Conservation (phyloP, 768 basidiomycete genomes). For the Psilocybe subaeruginosa region DNA sequence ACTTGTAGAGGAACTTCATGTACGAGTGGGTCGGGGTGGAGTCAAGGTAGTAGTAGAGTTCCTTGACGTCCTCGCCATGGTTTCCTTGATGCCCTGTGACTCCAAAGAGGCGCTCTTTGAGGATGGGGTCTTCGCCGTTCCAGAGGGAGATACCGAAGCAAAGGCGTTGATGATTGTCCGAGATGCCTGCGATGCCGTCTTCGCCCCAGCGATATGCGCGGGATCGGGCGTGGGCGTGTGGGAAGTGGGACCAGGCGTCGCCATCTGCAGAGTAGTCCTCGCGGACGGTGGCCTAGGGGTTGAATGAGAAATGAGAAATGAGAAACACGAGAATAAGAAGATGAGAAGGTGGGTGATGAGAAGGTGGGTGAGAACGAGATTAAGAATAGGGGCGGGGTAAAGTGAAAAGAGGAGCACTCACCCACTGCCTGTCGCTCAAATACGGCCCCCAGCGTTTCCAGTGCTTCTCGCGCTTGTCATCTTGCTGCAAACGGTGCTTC, state of each 20-base stretch:
- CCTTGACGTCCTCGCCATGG: conserved; percentile 99
- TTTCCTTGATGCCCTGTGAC: conserved; percentile 98
- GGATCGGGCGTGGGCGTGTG: conserved; percentile 90
- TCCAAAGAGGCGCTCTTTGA: conserved; percentile 96
- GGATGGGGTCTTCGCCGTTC: conserved; percentile 93
- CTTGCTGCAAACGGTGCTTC: conserved; percentile 83
- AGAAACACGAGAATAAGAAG: too few relatives aligned
- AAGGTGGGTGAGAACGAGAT: conserved; percentile 8
- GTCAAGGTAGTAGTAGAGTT: conserved; percentile 98
- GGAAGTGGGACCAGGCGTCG: conserved; percentile 95
- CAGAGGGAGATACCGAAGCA: conserved; percentile 92
- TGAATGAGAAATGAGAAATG: too few relatives aligned
- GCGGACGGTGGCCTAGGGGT: conserved; percentile 86
- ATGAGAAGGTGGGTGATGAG: too few relatives aligned
- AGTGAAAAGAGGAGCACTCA: conserved; percentile 37
- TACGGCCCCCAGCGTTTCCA: conserved; percentile 99
- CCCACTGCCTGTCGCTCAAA: conserved; percentile 97
- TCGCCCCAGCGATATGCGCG: conserved; percentile 99
- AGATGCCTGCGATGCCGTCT: conserved; percentile 96
- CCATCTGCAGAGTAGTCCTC: conserved; percentile 98
- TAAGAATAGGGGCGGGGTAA: neutral
- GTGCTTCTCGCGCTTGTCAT: conserved; percentile 77
- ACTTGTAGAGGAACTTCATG: conserved; percentile 99
- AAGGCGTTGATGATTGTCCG: conserved; percentile 94
- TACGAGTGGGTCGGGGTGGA: conserved; percentile 99